Percentiles rank a stretch among this genome's conserved stretches.
Conservation (phyloP, 129 eudicot genomes). For the Scalesia atractyloides region DNA sequence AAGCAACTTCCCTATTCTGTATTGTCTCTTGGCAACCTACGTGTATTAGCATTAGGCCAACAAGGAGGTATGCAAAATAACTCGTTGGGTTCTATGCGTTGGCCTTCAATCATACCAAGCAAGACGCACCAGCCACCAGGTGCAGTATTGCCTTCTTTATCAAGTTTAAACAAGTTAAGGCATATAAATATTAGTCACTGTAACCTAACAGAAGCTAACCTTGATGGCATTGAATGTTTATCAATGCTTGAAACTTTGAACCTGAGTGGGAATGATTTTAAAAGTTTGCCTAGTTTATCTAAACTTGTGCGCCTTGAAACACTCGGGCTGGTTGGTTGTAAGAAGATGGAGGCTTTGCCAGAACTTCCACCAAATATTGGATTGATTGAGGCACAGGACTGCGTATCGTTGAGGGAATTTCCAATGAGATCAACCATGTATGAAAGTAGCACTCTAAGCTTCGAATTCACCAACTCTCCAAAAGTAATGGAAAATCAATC, state of each 20-base stretch:
- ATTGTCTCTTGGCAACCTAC: conserved; percentile 29
- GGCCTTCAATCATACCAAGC: conserved; percentile 26
- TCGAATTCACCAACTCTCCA: conserved; percentile 29
- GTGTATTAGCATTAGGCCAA: conserved; percentile 27
- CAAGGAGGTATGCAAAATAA: conserved; percentile 14
- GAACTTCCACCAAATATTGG: conserved; percentile 43
- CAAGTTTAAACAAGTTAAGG: conserved; percentile 30
- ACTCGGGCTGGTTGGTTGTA: conserved; percentile 49
- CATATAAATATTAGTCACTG: conserved; percentile 37
- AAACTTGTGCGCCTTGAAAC: conserved; percentile 34
- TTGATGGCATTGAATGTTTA: conserved; percentile 35
- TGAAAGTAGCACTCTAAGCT: conserved; percentile 28
- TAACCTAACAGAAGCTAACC: conserved; percentile 25
- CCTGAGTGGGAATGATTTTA: conserved; percentile 38
- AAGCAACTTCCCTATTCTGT: conserved; percentile 30
- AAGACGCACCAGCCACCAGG: conserved; percentile 20
- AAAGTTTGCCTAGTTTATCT: conserved; percentile 30
- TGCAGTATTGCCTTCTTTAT: conserved; percentile 34
- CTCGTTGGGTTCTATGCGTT: conserved; percentile 18
- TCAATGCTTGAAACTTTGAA: conserved; percentile 33
- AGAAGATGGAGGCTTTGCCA: conserved; percentile 39
- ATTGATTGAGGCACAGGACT: conserved; percentile 42
- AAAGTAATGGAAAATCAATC: conserved; percentile 37
- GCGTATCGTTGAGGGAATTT: conserved; percentile 29
- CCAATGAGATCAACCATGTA: conserved; percentile 23